These are phyloP conservation scores for Ophiognomonia clavigignenti-juglandacearum DNA, from an alignment of 2,329 filamentous ascomycete genomes.

Conservation along the genomic window DNA sequence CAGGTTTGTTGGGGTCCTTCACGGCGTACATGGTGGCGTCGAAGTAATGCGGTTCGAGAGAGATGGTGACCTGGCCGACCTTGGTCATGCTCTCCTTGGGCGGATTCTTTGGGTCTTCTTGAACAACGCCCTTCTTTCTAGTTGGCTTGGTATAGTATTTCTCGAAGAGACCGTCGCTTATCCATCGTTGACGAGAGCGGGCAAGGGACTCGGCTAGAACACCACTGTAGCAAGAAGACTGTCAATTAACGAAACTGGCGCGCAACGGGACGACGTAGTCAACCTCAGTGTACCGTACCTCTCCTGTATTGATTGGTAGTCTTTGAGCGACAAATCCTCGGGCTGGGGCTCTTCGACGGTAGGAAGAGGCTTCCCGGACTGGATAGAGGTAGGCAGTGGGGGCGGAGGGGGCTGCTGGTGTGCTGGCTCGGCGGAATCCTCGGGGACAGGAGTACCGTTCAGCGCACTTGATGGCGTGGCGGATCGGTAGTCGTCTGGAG, in stretches of 20 bases:
- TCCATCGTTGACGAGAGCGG: conserved; percentile 70
- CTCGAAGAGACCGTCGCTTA: conserved; percentile 67
- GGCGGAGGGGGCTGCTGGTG: conserved; percentile 24
- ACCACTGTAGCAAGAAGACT: conserved; percentile 44
- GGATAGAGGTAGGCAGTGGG: conserved; percentile 57
- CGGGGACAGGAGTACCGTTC: conserved; percentile 25
- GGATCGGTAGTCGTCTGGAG: conserved; percentile 42
- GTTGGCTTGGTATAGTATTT: conserved; percentile 73
- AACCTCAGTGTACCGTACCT: conserved; percentile 45
- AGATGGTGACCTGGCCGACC: conserved; percentile 68
- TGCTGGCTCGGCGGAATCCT: conserved; percentile 20
- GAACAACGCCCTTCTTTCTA: conserved; percentile 61
- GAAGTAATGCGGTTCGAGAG: conserved; percentile 74
- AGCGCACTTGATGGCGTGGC: conserved; percentile 37
- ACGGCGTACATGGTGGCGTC: conserved; percentile 71
- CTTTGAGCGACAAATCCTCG: conserved; percentile 54
- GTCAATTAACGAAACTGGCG: conserved; percentile 22
- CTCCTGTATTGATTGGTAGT: conserved; percentile 70
- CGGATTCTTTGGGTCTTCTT: conserved; percentile 62
- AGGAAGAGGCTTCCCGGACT: conserved; percentile 64
- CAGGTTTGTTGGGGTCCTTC: conserved; percentile 55
- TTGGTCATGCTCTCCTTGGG: conserved; percentile 68
- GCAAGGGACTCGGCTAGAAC: conserved; percentile 69
- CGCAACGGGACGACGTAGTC: not conserved
- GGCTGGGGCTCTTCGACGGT: conserved; percentile 65